phyloP scores from a whole-genome alignment of 805 yeast species.

The Ogataea populi-albae region DNA sequence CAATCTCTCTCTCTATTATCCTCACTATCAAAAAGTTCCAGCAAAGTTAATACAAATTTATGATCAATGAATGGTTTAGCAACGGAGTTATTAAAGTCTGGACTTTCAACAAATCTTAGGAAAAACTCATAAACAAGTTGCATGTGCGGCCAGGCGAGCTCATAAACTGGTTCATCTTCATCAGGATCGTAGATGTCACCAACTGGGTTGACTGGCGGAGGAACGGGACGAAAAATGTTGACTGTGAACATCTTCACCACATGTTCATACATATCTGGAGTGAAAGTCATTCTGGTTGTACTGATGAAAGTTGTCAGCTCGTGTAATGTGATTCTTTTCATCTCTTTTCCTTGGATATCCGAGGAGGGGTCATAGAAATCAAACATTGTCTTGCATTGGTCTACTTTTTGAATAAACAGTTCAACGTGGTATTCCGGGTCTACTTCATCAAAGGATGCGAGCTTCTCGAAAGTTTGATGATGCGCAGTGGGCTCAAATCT shows the following conservation, averaged over 20 bases:
- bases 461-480: slow-evolving; percentile 61
- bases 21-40: slow-evolving; percentile 92
- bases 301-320: slow-evolving; percentile 88
- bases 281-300: slow-evolving; percentile 75
- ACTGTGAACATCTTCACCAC: slow-evolving; percentile 87
- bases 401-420: slow-evolving; percentile 81
- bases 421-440: slow-evolving; percentile 71
- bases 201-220: slow-evolving; percentile 96
- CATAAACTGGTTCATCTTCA: slow-evolving; percentile 97
- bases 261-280: slow-evolving; percentile 86
- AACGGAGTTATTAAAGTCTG: slow-evolving; percentile 87
- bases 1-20: slow-evolving; percentile 97
- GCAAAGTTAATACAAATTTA: slow-evolving; percentile 71
- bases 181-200: slow-evolving; percentile 98
- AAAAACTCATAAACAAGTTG: slow-evolving; percentile 94
- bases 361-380: slow-evolving; percentile 92
- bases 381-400: slow-evolving; percentile 91
- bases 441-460: slow-evolving; percentile 88
- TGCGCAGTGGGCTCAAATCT: slow-evolving; percentile 78
- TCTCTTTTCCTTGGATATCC: slow-evolving; percentile 89
- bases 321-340: slow-evolving; percentile 80
- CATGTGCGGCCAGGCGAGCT: slow-evolving; percentile 99
- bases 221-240: slow-evolving; percentile 91
- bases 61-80: slow-evolving; percentile 96
- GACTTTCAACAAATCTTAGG: slow-evolving; percentile 86